Evolutionary conservation across 2,329 filamentous ascomycete genomes (phyloP).

Genomic region (Meredithiella fracta): DNA sequence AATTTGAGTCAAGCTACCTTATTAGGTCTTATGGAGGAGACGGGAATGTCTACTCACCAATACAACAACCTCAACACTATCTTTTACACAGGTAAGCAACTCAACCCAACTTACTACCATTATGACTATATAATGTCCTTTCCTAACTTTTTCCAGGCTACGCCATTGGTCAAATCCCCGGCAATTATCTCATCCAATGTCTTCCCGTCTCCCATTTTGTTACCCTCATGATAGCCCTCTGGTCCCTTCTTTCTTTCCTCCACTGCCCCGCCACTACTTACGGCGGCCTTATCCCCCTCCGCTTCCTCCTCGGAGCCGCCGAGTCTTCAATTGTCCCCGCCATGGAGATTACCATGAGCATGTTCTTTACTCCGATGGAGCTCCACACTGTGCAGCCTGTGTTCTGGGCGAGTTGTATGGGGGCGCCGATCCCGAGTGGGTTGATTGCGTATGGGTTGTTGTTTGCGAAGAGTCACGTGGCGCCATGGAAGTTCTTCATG

Average conservation of each 20-base stretch:
- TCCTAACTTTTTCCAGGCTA: background rate
- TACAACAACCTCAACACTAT: slow-evolving; percentile 35
- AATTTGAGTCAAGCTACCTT: slow-evolving; percentile 6
- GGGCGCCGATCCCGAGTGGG: slow-evolving; percentile 18
- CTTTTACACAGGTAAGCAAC: slow-evolving; percentile 37
- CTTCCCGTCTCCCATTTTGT: slow-evolving; percentile 1
- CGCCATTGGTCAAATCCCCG: slow-evolving; percentile 8
- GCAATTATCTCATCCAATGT: slow-evolving; percentile 5
- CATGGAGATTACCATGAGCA: slow-evolving; percentile 11
- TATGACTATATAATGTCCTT: background rate
- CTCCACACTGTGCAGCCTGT: slow-evolving; percentile 18
- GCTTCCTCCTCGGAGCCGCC: slow-evolving; percentile 17
- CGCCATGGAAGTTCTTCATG: slow-evolving; percentile 41
- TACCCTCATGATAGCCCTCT: slow-evolving; percentile 5
- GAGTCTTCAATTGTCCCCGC: slow-evolving; percentile 15
- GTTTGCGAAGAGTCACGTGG: slow-evolving; percentile 20
- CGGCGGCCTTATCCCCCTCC: slow-evolving; percentile 14
- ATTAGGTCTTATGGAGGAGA: slow-evolving; percentile 9
- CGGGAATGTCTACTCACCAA: slow-evolving; percentile 18
- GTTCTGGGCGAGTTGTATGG: slow-evolving; percentile 19
- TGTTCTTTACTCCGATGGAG: slow-evolving; percentile 19
- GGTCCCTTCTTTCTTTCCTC: slow-evolving; percentile 16
- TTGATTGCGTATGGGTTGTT: slow-evolving; percentile 17
- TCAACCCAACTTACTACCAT: no score
- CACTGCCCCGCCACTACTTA: slow-evolving; percentile 16